A percentile compares a stretch with the other conserved stretches of the same genome.
Evolutionary conservation across 2,329 filamentous ascomycete species (phyloP).

Genomic region (Pseudocercospora macadamiae): DNA sequence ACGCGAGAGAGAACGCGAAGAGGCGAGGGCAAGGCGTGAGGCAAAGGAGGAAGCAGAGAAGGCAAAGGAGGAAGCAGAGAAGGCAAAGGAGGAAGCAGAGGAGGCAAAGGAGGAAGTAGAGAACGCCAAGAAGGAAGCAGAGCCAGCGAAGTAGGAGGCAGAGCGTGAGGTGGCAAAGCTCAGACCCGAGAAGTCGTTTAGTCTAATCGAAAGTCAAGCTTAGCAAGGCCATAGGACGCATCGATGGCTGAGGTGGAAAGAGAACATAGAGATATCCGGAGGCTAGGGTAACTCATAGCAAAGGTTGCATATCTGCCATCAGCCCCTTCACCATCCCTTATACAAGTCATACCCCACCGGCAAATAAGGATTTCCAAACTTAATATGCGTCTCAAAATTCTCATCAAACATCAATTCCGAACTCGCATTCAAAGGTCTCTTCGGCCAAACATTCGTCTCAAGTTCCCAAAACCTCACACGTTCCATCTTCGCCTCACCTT

Average conservation of each 20-base stretch:
- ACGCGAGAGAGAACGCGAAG: too few relatives aligned
- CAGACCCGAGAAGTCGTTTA: too few relatives aligned
- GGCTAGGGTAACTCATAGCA: too few relatives aligned
- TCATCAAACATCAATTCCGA: constrained; percentile 20
- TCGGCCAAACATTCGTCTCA: constrained; percentile 6
- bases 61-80: neutral
- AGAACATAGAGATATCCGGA: too few relatives aligned
- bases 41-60: neutral
- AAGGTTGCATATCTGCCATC: too few relatives aligned
- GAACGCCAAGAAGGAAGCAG: too few relatives aligned
- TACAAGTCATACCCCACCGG: constrained; percentile 1
- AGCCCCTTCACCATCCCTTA: too few relatives aligned
- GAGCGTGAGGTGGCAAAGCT: neutral
- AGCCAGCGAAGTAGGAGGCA: neutral
- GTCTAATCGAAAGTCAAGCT: too few relatives aligned
- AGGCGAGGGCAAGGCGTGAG: neutral
- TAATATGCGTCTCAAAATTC: constrained; percentile 23
- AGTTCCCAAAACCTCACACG: constrained; percentile 13
- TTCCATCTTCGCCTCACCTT: neutral
- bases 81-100: neutral
- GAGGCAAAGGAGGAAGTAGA: neutral
- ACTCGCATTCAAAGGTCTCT: constrained; percentile 10
- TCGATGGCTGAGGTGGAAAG: too few relatives aligned
- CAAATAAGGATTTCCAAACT: constrained; percentile 19
- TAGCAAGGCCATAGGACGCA: too few relatives aligned